Conservation (phyloP, 2,329 filamentous ascomycete genomes). For the Dactylonectria estremocensis region DNA sequence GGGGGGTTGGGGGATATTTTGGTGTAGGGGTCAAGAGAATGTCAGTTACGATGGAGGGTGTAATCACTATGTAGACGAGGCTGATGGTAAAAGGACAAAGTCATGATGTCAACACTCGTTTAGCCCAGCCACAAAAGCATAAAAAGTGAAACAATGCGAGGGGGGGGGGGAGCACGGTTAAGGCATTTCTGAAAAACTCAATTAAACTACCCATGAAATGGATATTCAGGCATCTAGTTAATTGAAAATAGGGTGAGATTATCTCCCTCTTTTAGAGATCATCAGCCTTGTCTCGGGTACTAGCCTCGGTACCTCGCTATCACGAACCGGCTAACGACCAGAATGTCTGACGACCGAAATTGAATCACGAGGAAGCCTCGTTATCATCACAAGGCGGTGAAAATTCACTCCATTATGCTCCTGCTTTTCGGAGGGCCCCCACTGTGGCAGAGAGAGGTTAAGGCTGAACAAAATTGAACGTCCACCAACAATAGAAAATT, state of each 20-base stretch:
- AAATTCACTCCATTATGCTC: too few species aligned
- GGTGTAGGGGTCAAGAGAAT: not conserved
- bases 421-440: too few species aligned
- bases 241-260: too few species aligned
- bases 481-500: too few species aligned
- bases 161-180: not conserved
- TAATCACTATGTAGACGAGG: not conserved
- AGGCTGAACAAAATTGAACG: too few species aligned
- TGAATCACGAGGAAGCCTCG: too few species aligned
- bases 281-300: not conserved
- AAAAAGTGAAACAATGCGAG: not conserved
- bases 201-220: not conserved
- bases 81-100: constrained; percentile 28
- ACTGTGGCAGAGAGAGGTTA: too few species aligned
- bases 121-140: constrained; percentile 40
- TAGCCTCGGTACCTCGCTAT: too few species aligned
- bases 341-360: too few species aligned
- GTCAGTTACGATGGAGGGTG: not conserved
- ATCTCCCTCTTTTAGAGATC: not conserved
- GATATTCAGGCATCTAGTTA: too few species aligned
- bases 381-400: too few species aligned
- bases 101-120: constrained; percentile 48
- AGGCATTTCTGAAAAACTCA: not conserved
- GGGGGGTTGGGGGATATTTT: not conserved
- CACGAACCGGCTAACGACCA: too few species aligned